Evolutionary conservation across 2,329 filamentous ascomycete genomes (phyloP), one percentile per base, ranked within the genome.

Genomic region (Xenosphaeropsis pyriputrescens): DNA sequence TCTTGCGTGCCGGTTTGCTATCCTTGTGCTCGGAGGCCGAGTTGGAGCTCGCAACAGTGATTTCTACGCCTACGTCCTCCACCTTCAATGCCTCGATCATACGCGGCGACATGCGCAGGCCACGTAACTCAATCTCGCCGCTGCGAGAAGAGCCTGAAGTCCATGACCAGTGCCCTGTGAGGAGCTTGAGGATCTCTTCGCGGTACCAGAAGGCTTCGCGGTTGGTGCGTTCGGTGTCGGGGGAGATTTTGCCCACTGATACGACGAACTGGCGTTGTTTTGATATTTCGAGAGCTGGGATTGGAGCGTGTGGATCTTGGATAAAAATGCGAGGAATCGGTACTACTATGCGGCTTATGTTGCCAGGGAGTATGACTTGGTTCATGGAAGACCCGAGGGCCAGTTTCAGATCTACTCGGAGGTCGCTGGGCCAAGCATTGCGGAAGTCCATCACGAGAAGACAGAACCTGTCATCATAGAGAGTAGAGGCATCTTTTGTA

Each of bases 241-340:
- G 82, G 0, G 81, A 79, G 39, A 88, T 74, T 49, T 83, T 83
- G 52, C 75, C 78, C 13, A 78, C 73, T 57, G 82, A 91, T 32
- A 94, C 84, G 19, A 95, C 84, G 50, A 93, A 95, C 52, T 95
- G 88, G n/a, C 86, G 73, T 52, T 85, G 80, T n/a, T 80, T 76
- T 0, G 79, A 76, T 1, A 81, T 80, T 46, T 89, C 86, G 8
- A 94, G 65, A 1, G 76, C 79, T 1, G 86, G 88, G 30, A 95
- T 83, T 2, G 79, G 67, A 2, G 78, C 77, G 51, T 86, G 75
- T 2, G 85, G 77, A 43, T 91, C 73, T n/a, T 77, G 67, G 15
- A 94, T 57, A 52, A 82, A 83, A 30, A 93, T 67, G 29, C 83
- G 75, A 38, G 74, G 80, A 3, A 94, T 63, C 0, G 86, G 78